Evolutionary conservation across 495 filamentous ascomycete genomes (phyloP), one percentile per base, ranked within the genome.

Genomic region (Xylaria cubensis): DNA sequence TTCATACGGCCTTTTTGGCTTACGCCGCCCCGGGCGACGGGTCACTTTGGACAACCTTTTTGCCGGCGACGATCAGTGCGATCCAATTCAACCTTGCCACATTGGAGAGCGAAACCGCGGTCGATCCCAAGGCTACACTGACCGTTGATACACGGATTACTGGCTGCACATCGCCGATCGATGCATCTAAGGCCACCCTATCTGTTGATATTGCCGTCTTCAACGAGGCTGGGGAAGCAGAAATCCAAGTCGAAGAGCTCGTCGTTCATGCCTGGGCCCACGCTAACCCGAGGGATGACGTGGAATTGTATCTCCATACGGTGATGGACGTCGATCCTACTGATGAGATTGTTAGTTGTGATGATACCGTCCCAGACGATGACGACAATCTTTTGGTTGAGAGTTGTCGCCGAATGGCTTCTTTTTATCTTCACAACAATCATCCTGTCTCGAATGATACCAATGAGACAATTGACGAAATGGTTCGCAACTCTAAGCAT

Each of bases 21-120:
- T 80, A 84, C 34, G 80, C 85, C 0, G 81, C 80, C 2, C 85
- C 86, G 3, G 83, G 81, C 19, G 86, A 88, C 51, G 77, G 77
- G 10, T 76, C 83, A 8, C 77, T 86, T 1, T 86, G 84, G 84
- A 83, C 82, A 0, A 79, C 82, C 0, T 86, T 86, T 65, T 77
- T 86, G 13, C 84, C 84, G 0, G 46, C 78, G 32, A 51, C 44
- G 12, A 84, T 85, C 24, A 74, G 79, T 21, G 68, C 59, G 15
- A 63, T 84, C 1, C 73, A 77, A 9, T 84, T 86, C 75, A 86
- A 84, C 73, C 46, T 83, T 10, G 78, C 80, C 3, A 75, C 62
- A 19, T 80, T 77, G 59, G 73, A 82, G 50, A 36, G 56, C 26
- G 29, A 29, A 1, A 67, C 67, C 42, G 44, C 9, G 24, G 58